Evolutionary conservation across 441 rosid genomes (phyloP).

Genomic region (Erysimum pusillum): DNA sequence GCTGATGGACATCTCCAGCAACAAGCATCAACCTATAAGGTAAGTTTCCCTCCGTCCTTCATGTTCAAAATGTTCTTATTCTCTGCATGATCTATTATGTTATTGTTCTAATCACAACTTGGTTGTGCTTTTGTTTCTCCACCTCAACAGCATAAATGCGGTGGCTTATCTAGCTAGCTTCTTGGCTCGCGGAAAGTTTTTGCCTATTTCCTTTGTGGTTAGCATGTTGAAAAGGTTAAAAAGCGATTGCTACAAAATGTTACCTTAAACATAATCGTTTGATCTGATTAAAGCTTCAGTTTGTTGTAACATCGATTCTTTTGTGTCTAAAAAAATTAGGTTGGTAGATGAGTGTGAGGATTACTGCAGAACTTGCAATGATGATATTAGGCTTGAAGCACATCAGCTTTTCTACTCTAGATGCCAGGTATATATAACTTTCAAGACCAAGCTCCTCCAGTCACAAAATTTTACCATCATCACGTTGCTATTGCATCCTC

Average conservation of each 20-base stretch:
- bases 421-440: constrained; percentile 69
- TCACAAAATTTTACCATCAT: constrained; percentile 1
- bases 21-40: constrained; percentile 62
- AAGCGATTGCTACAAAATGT: background rate
- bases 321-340: constrained; percentile 51
- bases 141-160: constrained; percentile 75
- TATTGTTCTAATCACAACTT: constrained; percentile 27
- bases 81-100: constrained; percentile 9
- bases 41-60: constrained; percentile 35
- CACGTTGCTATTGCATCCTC: background rate
- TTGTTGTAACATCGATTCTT: constrained; percentile 21
- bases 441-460: background rate
- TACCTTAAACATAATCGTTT: constrained; percentile 27
- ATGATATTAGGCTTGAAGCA: constrained; percentile 61
- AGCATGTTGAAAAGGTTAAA: constrained; percentile 66
- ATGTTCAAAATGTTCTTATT: background rate
- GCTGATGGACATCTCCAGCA: constrained; percentile 59
- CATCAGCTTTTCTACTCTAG: constrained; percentile 78
- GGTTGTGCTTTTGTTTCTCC: constrained; percentile 18
- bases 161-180: constrained; percentile 91
- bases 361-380: constrained; percentile 59
- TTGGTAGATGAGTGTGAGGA: constrained; percentile 77
- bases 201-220: constrained; percentile 59
- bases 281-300: constrained; percentile 1
- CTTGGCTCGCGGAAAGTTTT: constrained; percentile 83